Evolutionary conservation across 2,329 filamentous ascomycete species (phyloP), one percentile per base, ranked within the genome.

Genomic region (Paracamarosporium sp.): DNA sequence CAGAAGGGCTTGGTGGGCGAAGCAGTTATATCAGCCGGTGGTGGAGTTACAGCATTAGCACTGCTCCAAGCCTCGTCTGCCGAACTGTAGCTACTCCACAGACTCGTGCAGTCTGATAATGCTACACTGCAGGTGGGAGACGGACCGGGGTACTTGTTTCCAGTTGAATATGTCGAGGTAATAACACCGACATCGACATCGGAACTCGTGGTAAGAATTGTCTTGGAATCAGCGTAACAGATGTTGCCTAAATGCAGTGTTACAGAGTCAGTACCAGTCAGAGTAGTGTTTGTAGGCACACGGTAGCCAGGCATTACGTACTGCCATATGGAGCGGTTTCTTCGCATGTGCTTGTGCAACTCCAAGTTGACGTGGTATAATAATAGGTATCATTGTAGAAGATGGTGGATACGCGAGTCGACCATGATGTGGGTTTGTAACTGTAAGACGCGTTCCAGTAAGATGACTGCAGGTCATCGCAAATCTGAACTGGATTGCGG

Each of bases 101-200:
- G 36, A 33, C 48, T 51, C 6, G 60, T 22, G 38, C 62, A 65
- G 27, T 63, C 62, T 12, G 46, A 41, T 8, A 55, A 46, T 7
- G 35, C 60, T 6, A 65, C 60, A 13, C 55, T 63, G 43, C 63
- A 65, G 24, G 53, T 60, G 30, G 63, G 63, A 9, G 33, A 43
- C 1, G 58, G 48, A 17, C 24, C 24, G 28, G 60, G 33, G 35
- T 62, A 63, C 8, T 47, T 11, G 22, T 52, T 28, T 5, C 48
- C 35, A 3, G 4, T 17, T 13, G 35, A 22, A 20, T 13, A 20
- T 2, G 48, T 43, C 22, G n/a, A 17, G 1, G 48, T 52, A 8
- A 43, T 9, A 11, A 31, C 24, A 5, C 36, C 36, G 24, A 15
- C 17, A 15, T 38, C 12, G 8, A 43, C 35, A 11, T 30, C 12